Evolutionary conservation across 805 yeast species (phyloP).

Genomic region (Jamesozyma lodderae): DNA sequence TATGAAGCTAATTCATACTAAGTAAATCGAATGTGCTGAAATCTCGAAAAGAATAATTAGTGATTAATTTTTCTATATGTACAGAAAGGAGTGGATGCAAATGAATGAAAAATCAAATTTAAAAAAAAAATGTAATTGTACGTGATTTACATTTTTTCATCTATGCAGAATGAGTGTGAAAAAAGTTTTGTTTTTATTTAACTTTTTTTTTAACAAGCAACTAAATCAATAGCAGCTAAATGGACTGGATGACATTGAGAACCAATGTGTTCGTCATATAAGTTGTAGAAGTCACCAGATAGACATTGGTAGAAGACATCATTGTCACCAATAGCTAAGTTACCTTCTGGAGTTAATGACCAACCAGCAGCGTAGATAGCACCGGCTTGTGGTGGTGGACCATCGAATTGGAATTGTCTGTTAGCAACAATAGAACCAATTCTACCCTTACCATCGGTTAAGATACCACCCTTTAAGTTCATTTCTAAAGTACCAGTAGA

Average conservation of each 20-base stretch:
- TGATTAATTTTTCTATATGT: neutral
- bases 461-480: conserved; percentile 38
- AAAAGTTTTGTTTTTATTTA: neutral
- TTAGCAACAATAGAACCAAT: conserved; percentile 61
- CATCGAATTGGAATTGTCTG: conserved; percentile 67
- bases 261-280: conserved; percentile 46
- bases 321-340: conserved; percentile 48
- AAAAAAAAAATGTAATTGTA: conserved; percentile 13
- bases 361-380: conserved; percentile 52
- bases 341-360: conserved; percentile 42
- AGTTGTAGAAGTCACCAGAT: conserved; percentile 60
- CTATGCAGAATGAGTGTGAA: neutral
- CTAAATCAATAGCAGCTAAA: conserved; percentile 2
- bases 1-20: no score
- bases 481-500: conserved; percentile 39
- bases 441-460: conserved; percentile 50
- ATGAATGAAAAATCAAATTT: conserved; percentile 1
- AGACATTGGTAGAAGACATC: conserved; percentile 55
- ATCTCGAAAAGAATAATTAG: no score
- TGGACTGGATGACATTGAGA: neutral
- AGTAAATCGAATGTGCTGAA: no score
- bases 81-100: conserved; percentile 13
- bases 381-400: conserved; percentile 67
- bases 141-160: conserved; percentile 30
- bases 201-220: neutral